Evolutionary conservation across 176 grass and related monocot species (phyloP).

Genomic region (Hordeum marinum): DNA sequence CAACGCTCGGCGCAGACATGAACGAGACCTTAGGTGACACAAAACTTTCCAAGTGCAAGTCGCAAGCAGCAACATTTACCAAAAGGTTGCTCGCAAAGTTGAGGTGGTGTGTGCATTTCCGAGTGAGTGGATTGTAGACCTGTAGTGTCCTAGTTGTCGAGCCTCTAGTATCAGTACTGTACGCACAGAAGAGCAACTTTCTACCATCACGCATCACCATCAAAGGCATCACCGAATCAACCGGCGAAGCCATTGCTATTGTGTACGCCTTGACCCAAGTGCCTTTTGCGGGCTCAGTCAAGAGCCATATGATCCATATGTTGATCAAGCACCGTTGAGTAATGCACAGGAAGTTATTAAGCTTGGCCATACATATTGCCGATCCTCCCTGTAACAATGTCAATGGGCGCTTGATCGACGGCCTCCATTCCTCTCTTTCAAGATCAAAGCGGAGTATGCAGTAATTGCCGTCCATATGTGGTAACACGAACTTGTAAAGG

Average conservation of each 20-base stretch:
- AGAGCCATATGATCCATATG: not conserved
- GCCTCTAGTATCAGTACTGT: not conserved
- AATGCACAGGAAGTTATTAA: too few relatives aligned
- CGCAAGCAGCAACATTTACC: not conserved
- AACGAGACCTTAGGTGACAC: not conserved
- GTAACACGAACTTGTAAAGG: not conserved
- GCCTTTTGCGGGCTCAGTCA: not conserved
- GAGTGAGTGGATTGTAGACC: not conserved
- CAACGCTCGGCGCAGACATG: not conserved
- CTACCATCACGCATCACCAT: not conserved
- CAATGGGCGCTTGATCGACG: too few relatives aligned
- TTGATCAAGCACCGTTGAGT: too few relatives aligned
- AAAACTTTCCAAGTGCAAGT: not conserved
- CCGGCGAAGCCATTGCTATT: not conserved
- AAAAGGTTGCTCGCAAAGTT: not conserved
- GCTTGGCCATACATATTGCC: too few relatives aligned
- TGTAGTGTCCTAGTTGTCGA: not conserved
- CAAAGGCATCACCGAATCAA: not conserved
- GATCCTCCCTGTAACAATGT: too few relatives aligned
- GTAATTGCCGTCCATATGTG: too few relatives aligned
- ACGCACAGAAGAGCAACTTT: not conserved
- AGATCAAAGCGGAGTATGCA: too few relatives aligned
- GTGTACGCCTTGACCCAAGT: not conserved
- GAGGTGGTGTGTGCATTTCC: not conserved
- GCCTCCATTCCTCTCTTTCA: too few relatives aligned